phyloP scores from a whole-genome alignment of 2,329 filamentous ascomycete species.

The Aspergillus niger region DNA sequence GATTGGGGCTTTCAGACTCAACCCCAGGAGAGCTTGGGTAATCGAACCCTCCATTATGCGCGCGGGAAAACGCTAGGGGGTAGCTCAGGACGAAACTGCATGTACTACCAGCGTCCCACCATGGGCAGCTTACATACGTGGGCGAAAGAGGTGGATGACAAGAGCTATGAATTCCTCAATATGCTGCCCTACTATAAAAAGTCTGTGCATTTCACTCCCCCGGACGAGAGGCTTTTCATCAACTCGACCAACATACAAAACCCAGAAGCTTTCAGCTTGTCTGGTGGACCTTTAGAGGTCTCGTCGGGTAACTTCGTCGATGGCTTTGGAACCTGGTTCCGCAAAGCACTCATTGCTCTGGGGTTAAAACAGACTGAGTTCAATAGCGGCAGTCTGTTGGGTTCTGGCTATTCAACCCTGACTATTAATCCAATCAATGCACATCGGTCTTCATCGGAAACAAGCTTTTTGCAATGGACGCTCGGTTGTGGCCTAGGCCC shows the following conservation, averaged over 20 bases:
- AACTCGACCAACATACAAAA: slow-evolving; percentile 31
- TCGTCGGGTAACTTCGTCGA: slow-evolving; percentile 33
- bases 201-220: slow-evolving; percentile 30
- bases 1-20: slow-evolving; percentile 31
- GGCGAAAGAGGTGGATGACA: slow-evolving; percentile 40
- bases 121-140: slow-evolving; percentile 34
- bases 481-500: slow-evolving; percentile 30
- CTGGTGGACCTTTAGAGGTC: slow-evolving; percentile 36
- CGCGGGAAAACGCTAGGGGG: slow-evolving; percentile 32
- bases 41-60: slow-evolving; percentile 25
- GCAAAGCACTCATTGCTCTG: slow-evolving; percentile 27
- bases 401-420: slow-evolving; percentile 28
- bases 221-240: slow-evolving; percentile 20
- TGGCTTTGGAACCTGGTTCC: slow-evolving; percentile 31
- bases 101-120: slow-evolving; percentile 34
- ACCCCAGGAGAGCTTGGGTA: slow-evolving; percentile 20
- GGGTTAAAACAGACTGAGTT: slow-evolving; percentile 32
- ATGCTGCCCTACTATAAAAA: slow-evolving; percentile 32
- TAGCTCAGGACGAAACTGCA: slow-evolving; percentile 27
- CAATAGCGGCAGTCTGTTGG: slow-evolving; percentile 29
- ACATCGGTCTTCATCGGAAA: slow-evolving; percentile 22
- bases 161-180: slow-evolving; percentile 32
- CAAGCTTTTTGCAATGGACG: slow-evolving; percentile 19
- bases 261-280: slow-evolving; percentile 18
- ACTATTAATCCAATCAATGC: slow-evolving; percentile 35